These are phyloP conservation scores for Ogataea philodendri DNA, from an alignment of 805 yeast species.

Conservation along the genomic window DNA sequence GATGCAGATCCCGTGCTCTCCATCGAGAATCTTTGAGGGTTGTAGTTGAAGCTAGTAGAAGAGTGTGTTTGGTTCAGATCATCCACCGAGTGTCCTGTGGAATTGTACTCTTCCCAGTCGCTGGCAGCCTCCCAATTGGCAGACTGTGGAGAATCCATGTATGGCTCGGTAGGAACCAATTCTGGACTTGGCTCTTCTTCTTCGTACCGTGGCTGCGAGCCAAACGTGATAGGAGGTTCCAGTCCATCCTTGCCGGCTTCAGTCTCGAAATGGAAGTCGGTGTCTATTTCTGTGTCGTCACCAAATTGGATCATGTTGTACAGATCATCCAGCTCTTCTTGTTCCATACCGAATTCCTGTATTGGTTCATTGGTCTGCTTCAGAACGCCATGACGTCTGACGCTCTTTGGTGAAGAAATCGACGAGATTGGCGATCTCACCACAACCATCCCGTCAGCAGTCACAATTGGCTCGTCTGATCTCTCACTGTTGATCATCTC, in stretches of 20 bases:
- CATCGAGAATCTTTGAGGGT: conserved; percentile 1
- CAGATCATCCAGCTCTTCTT: conserved; percentile 28
- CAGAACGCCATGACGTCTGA: conserved; percentile 8
- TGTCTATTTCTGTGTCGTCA: conserved; percentile 25
- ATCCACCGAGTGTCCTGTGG: not conserved
- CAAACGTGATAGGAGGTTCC: conserved; percentile 7
- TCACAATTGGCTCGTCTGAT: conserved; percentile 22
- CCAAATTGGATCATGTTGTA: conserved; percentile 32
- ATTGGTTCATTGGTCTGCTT: conserved; percentile 9
- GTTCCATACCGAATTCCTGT: conserved; percentile 11
- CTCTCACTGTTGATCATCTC: conserved; percentile 22
- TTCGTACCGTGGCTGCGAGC: no score
- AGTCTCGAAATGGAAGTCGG: conserved; percentile 26
- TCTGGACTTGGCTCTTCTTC: not conserved
- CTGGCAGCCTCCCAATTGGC: conserved; percentile 2
- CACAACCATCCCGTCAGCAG: conserved; percentile 47
- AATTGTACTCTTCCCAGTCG: conserved; percentile 6
- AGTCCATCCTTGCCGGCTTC: not conserved
- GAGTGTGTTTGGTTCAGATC: not conserved
- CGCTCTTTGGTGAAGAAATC: conserved; percentile 9
- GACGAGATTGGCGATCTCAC: conserved; percentile 32
- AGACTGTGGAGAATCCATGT: conserved; percentile 1
- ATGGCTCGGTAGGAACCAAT: no score
- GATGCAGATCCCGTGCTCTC: conserved; percentile 5
- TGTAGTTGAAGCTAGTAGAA: not conserved